These are phyloP conservation scores for Tephrocybe sp. DNA, from an alignment of 768 basidiomycete genomes.

Conservation along the genomic window DNA sequence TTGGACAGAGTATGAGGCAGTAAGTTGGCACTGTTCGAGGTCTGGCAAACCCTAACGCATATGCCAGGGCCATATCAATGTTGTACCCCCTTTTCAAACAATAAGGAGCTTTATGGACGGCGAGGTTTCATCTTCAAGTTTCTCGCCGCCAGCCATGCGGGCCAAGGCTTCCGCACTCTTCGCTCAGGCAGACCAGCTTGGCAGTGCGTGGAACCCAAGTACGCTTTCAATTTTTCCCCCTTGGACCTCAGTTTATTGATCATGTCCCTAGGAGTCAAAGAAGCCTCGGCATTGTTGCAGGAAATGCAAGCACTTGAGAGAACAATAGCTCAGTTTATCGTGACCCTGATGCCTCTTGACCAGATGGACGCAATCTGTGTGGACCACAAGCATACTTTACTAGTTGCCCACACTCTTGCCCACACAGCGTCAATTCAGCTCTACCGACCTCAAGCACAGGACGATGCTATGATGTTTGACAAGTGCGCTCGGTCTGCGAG, in stretches of 20 bases:
- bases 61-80: constrained; percentile 56
- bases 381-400: constrained; percentile 57
- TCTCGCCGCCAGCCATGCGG: constrained; percentile 62
- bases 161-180: constrained; percentile 78
- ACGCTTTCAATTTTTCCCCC: constrained; percentile 17
- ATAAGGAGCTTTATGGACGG: constrained; percentile 62
- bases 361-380: constrained; percentile 55
- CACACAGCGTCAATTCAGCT: constrained; percentile 66
- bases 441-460: constrained; percentile 57
- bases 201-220: constrained; percentile 62
- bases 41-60: constrained; percentile 3
- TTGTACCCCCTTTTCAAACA: constrained; percentile 52
- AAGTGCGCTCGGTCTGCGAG: constrained; percentile 67
- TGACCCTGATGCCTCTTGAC: constrained; percentile 62
- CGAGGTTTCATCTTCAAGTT: constrained; percentile 52
- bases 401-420: constrained; percentile 62
- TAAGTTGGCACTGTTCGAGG: constrained; percentile 27
- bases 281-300: constrained; percentile 47
- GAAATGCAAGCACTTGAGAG: constrained; percentile 63
- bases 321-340: constrained; percentile 58
- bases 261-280: constrained; percentile 34
- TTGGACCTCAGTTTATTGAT: constrained; percentile 1
- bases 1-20: constrained; percentile 69
- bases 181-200: constrained; percentile 60
- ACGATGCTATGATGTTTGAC: constrained; percentile 58